These are phyloP conservation scores for Paxillus involutus DNA, from an alignment of 768 basidiomycete genomes.

Conservation along the genomic window DNA sequence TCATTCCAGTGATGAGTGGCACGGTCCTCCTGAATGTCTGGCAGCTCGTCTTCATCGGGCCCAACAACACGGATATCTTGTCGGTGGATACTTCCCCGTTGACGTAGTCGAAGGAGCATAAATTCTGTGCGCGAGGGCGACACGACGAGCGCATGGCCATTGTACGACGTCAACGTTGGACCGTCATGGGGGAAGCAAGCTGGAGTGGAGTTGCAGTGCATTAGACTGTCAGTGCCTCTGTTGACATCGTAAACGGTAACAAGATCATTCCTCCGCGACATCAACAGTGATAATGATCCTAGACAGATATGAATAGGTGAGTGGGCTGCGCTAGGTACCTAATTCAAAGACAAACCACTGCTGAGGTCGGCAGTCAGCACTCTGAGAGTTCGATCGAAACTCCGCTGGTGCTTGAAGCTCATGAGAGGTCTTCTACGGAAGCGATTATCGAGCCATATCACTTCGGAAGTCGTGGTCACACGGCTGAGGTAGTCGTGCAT, in stretches of 20 bases:
- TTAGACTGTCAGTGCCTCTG: constrained; percentile 34
- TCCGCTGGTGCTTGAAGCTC: constrained; percentile 58
- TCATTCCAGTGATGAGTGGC: constrained; percentile 37
- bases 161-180: constrained; percentile 24
- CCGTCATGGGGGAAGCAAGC: constrained; percentile 33
- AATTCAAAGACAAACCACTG: constrained; percentile 26
- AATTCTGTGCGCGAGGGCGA: constrained; percentile 30
- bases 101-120: constrained; percentile 47
- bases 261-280: constrained; percentile 57
- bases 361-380: constrained; percentile 37
- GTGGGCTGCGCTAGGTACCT: background rate
- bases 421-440: constrained; percentile 57
- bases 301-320: constrained; percentile 2
- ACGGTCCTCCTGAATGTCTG: background rate
- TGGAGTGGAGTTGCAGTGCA: constrained; percentile 47
- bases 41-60: constrained; percentile 12
- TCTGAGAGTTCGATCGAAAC: constrained; percentile 58
- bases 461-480: constrained; percentile 57
- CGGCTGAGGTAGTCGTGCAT: constrained; percentile 45
- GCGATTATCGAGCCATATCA: constrained; percentile 73
- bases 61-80: constrained; percentile 35
- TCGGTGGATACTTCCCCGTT: constrained; percentile 45
- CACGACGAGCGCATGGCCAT: constrained; percentile 32
- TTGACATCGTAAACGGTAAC: constrained; percentile 67
- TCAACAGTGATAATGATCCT: constrained; percentile 57